Evolutionary conservation across 176 grass and related monocot species (phyloP), one percentile per base, ranked within the genome.

Genomic region (Phragmites australis): DNA sequence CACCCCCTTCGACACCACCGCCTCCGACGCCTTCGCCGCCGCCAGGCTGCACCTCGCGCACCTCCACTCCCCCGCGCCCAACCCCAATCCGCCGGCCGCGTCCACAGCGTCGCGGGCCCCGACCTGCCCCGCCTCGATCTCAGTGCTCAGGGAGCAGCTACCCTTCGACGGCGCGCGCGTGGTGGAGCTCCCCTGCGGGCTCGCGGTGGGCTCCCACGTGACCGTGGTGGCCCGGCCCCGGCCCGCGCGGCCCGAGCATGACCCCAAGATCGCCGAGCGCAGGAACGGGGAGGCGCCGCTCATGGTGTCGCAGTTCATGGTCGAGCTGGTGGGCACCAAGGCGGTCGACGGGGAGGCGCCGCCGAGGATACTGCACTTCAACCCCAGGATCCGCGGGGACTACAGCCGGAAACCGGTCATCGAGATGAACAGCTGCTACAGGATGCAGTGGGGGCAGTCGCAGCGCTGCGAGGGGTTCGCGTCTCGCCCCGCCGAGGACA

Each of bases 371-470:
- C 85, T 99, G 30, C 96, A 95, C 79, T 89, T 99, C 79, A 99
- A 99, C 53, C 96, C 96, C 66, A 76, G 96, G 90, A 86, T 99
- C 77, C 91, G 84, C 61, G 96, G 96, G 19, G 96, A 99, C 65
- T 99, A 92, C 83, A 93, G 83, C 40, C 86, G 84, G 23, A 91
- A 55, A 75, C 92, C 92, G 4, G 90, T 99, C 60, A 91, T 99
- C 59, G 96, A 99, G 90, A 91, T 91, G 90, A 99, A 99, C 65
- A 99, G 88, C 78, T 99, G 96, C 88, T 99, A 99, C 83, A 70
- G 92, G 57, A 95, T 99, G 96, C 96, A 99, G 74, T 99, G 96
- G 96, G 92, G 90, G 1, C 72, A 47, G 4, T 87, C 92, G 37
- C 88, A 91, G 54, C 86, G 96, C 1, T 99, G 92, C 62, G 90